Percentiles rank a stretch among this genome's conserved stretches.
Conservation (phyloP, 768 basidiomycete species). For the Neoboletus magnificus region DNA sequence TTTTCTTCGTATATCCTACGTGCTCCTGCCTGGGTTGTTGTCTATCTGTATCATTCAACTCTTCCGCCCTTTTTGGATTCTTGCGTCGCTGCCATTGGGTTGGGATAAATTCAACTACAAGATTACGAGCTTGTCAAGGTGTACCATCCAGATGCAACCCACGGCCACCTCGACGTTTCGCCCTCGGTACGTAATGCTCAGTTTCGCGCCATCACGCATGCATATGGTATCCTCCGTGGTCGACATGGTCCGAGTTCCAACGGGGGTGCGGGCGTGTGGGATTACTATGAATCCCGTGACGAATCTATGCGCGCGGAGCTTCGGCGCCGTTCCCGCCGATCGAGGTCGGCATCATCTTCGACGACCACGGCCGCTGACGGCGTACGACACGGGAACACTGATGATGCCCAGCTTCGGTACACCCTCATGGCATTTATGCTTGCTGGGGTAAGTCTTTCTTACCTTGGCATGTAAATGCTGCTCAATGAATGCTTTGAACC, state of each 20-base stretch:
- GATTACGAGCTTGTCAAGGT: constrained; percentile 73
- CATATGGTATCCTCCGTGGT: constrained; percentile 49
- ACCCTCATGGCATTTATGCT: constrained; percentile 10
- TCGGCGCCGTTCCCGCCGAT: constrained; percentile 39
- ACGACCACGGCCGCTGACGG: constrained; percentile 5
- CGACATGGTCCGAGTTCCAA: background rate
- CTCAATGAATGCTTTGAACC: background rate
- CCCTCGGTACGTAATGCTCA: constrained; percentile 48
- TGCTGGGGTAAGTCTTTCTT: constrained; percentile 11
- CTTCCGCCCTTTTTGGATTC: background rate
- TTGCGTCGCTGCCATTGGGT: background rate
- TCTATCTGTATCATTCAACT: background rate
- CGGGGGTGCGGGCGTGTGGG: background rate
- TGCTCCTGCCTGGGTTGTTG: background rate
- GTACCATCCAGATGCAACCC: constrained; percentile 67
- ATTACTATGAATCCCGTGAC: constrained; percentile 13
- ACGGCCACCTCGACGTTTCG: constrained; percentile 37
- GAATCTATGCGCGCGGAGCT: constrained; percentile 53
- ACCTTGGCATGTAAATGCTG: background rate
- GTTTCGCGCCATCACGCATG: constrained; percentile 61
- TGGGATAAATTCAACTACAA: constrained; percentile 24
- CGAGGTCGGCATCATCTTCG: constrained; percentile 21
- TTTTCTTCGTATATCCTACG: background rate
- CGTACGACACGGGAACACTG: background rate
- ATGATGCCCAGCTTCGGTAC: constrained; percentile 10